These are phyloP conservation scores for Nemania serpens DNA, from an alignment of 2,329 filamentous ascomycete genomes.

Conservation along the genomic window DNA sequence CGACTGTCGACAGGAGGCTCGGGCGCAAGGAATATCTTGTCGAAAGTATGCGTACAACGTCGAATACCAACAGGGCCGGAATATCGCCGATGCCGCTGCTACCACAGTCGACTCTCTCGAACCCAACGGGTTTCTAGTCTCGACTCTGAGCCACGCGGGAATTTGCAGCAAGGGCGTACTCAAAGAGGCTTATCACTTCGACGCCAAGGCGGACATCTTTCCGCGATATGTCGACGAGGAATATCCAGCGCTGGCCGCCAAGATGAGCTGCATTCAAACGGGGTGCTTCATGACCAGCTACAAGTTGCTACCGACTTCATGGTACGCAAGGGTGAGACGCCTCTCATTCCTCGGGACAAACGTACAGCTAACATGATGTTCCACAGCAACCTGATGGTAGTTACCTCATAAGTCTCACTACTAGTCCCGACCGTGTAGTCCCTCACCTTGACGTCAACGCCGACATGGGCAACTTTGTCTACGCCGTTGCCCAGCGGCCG, in stretches of 20 bases:
- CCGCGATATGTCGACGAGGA: constrained; percentile 14
- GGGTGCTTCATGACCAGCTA: constrained; percentile 18
- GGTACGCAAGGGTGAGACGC: constrained; percentile 16
- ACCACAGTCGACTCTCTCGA: constrained; percentile 47
- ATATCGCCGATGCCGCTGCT: constrained; percentile 60
- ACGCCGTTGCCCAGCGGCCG: constrained; percentile 17
- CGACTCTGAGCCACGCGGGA: constrained; percentile 54
- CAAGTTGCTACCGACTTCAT: constrained; percentile 11
- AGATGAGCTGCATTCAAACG: constrained; percentile 22
- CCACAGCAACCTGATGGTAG: constrained; percentile 15
- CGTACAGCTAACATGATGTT: constrained; percentile 3
- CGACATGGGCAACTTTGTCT: constrained; percentile 19
- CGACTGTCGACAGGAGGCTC: constrained; percentile 48
- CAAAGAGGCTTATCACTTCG: constrained; percentile 57
- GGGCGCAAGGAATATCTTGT: constrained; percentile 46
- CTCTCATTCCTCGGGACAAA: background rate
- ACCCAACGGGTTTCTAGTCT: constrained; percentile 50
- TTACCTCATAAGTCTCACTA: constrained; percentile 12
- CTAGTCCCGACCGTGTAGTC: background rate
- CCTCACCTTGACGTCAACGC: constrained; percentile 18
- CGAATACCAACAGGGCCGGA: constrained; percentile 57
- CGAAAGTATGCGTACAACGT: constrained; percentile 52
- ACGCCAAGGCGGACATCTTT: constrained; percentile 53
- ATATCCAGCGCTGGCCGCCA: constrained; percentile 12
- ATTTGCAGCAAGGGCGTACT: constrained; percentile 52